A percentile compares a stretch with the other conserved stretches of the same genome.
Evolutionary conservation across 192 early-diverging fungal genomes (phyloP).

Genomic region (Coemansia sp.): DNA sequence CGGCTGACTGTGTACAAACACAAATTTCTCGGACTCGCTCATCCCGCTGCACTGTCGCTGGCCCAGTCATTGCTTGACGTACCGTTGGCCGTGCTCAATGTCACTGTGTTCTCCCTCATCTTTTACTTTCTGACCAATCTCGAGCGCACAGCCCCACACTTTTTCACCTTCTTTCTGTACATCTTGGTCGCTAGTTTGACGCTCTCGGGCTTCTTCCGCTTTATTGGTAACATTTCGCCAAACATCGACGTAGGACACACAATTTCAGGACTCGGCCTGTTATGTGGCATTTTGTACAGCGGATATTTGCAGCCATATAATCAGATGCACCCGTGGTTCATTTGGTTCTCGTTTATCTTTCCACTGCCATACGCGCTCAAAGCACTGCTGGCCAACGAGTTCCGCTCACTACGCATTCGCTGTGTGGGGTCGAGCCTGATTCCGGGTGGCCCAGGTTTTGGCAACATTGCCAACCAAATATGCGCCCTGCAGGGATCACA

Average conservation of each 20-base stretch:
- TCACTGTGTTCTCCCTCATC: constrained; percentile 54
- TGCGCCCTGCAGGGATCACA: constrained; percentile 65
- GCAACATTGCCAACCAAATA: constrained; percentile 50
- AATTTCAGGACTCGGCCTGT: constrained; percentile 56
- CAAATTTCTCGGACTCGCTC: constrained; percentile 61
- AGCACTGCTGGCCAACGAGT: constrained; percentile 61
- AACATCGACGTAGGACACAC: constrained; percentile 59
- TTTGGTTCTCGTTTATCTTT: constrained; percentile 67
- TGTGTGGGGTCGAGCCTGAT: constrained; percentile 39
- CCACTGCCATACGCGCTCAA: constrained; percentile 69
- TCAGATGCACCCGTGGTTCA: constrained; percentile 59
- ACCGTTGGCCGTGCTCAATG: constrained; percentile 59
- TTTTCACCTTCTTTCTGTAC: constrained; percentile 60
- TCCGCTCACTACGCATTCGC: constrained; percentile 24
- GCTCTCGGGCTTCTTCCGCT: constrained; percentile 54
- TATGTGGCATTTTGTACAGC: not conserved
- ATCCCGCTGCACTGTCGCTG: constrained; percentile 30
- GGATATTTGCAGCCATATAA: constrained; percentile 58
- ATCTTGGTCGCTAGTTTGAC: constrained; percentile 52
- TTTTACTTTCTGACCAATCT: constrained; percentile 62
- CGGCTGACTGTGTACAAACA: constrained; percentile 79
- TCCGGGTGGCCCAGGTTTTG: constrained; percentile 55
- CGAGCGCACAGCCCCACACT: constrained; percentile 50
- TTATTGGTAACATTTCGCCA: constrained; percentile 57
- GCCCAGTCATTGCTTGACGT: constrained; percentile 23